phyloP scores from a whole-genome alignment of 176 grass and related monocot genomes.

The Oryza coarctata region DNA sequence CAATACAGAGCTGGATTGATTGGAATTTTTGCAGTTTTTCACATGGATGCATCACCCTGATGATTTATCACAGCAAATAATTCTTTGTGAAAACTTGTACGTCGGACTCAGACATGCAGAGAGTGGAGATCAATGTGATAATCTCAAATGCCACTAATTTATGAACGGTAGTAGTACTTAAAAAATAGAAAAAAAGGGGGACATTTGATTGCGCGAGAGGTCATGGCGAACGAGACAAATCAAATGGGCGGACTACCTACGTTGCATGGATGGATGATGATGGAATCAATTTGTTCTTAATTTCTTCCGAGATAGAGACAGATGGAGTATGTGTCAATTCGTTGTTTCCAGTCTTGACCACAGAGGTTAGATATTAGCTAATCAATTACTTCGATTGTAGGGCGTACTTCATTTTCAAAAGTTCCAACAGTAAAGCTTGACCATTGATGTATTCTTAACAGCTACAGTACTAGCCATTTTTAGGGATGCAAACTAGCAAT shows the following conservation, averaged over 20 bases:
- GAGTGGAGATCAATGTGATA: too few relatives aligned
- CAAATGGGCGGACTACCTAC: background rate
- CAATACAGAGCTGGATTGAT: too few relatives aligned
- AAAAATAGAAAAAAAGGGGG: background rate
- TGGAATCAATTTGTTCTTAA: background rate
- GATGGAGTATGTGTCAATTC: background rate
- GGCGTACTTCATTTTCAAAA: background rate
- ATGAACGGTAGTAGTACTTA: background rate
- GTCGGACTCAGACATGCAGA: too few relatives aligned
- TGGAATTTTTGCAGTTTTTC: too few relatives aligned
- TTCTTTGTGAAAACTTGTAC: too few relatives aligned
- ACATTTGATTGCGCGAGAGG: background rate
- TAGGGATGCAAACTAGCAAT: background rate
- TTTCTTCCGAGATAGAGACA: background rate
- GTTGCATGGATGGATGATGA: constrained; percentile 9
- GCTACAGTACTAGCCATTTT: background rate
- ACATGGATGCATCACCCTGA: too few relatives aligned
- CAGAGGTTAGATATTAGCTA: background rate
- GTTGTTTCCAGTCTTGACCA: background rate
- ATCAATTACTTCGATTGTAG: background rate
- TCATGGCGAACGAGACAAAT: constrained; percentile 13
- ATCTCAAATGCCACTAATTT: background rate
- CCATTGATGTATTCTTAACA: background rate
- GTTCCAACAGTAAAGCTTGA: background rate
- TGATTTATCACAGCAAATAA: too few relatives aligned